Conservation (phyloP, 2,329 filamentous ascomycete genomes). For the Colletotrichum sp. region DNA sequence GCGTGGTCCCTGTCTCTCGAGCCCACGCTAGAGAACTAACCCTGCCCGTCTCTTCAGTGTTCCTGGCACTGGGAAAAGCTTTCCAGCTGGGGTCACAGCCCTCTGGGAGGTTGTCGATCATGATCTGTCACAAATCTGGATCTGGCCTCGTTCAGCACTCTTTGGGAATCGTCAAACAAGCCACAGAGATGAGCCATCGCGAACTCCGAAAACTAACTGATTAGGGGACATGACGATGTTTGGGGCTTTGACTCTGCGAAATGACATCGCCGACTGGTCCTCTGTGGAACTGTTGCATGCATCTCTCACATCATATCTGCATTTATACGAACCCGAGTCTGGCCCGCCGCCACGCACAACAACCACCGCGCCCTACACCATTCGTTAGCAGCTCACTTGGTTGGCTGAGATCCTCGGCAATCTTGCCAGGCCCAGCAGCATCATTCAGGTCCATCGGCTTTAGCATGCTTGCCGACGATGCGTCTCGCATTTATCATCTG, state of each 20-base stretch:
- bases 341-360: neutral
- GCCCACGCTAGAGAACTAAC: conserved; percentile 1
- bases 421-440: neutral
- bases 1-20: conserved; percentile 2
- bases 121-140: conserved; percentile 24
- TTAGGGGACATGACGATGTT: neutral
- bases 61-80: conserved; percentile 4
- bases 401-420: neutral
- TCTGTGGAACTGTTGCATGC: neutral
- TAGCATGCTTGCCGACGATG: neutral
- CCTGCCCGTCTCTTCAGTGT: neutral
- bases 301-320: neutral
- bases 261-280: neutral
- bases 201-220: neutral
- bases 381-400: neutral
- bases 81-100: neutral
- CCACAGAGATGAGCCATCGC: neutral
- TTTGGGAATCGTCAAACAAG: neutral
- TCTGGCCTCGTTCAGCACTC: neutral
- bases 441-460: neutral
- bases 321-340: neutral
- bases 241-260: neutral
- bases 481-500: neutral
- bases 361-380: neutral
- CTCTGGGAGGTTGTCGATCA: conserved; percentile 13